Percentiles rank a stretch among this genome's conserved stretches.
Evolutionary conservation across 2,329 filamentous ascomycete genomes (phyloP).

Genomic region (Pseudogymnoascus sp.): DNA sequence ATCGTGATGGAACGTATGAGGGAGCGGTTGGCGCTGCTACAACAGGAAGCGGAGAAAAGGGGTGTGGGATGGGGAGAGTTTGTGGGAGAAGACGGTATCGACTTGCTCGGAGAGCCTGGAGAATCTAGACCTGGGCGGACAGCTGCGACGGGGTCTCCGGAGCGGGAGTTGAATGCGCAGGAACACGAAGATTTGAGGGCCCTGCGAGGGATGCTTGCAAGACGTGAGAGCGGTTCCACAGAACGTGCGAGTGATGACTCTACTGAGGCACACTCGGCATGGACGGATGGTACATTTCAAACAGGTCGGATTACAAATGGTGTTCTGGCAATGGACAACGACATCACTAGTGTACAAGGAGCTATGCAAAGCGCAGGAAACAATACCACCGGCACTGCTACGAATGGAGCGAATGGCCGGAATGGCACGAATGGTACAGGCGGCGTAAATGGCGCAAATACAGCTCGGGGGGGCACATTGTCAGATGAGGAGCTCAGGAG

Average conservation of each 20-base stretch:
- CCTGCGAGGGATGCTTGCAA: background rate
- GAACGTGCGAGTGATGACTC: background rate
- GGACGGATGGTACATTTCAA: constrained; percentile 58
- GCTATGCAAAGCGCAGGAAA: background rate
- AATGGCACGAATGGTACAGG: background rate
- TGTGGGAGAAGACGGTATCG: constrained; percentile 38
- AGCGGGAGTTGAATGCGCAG: constrained; percentile 19
- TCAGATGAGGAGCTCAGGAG: constrained; percentile 53
- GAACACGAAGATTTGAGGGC: constrained; percentile 14
- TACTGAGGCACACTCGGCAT: constrained; percentile 32
- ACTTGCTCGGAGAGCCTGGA: constrained; percentile 7
- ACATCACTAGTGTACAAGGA: constrained; percentile 11
- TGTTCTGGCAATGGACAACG: constrained; percentile 39
- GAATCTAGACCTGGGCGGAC: constrained; percentile 20
- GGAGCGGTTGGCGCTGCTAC: constrained; percentile 53
- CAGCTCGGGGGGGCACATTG: constrained; percentile 38
- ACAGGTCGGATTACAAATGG: constrained; percentile 49
- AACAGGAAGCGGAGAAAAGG: constrained; percentile 51
- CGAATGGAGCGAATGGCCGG: constrained; percentile 12
- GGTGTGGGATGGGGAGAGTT: constrained; percentile 53
- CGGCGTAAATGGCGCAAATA: background rate
- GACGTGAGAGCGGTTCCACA: constrained; percentile 10
- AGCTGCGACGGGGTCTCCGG: constrained; percentile 9
- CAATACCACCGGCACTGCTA: constrained; percentile 10
- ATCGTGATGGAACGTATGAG: constrained; percentile 61